Conservation (phyloP, 805 yeast genomes). For the Allodekkera sacchari region DNA sequence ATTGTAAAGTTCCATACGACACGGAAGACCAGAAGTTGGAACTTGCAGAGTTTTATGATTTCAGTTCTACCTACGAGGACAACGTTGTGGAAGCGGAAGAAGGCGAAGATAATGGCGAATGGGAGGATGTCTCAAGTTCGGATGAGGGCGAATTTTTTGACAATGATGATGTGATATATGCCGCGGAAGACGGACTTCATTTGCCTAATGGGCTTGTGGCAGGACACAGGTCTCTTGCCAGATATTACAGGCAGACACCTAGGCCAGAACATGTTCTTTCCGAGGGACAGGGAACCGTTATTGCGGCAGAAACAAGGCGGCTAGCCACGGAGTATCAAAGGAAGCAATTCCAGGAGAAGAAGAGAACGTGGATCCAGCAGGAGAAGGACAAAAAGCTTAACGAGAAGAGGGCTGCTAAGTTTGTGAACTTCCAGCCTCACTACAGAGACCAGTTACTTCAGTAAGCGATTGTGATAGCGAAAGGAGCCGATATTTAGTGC, state of each 20-base stretch:
- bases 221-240: conserved; percentile 72
- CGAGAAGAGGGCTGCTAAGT: conserved; percentile 52
- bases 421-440: conserved; percentile 77
- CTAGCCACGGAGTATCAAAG: conserved; percentile 29
- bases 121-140: conserved; percentile 24
- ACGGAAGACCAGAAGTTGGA: conserved; percentile 66
- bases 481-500: no score
- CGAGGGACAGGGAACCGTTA: conserved; percentile 68
- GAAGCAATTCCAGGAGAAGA: conserved; percentile 32
- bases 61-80: conserved; percentile 48
- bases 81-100: conserved; percentile 22
- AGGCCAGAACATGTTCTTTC: conserved; percentile 39
- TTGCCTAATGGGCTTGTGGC: conserved; percentile 72
- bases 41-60: conserved; percentile 78
- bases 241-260: conserved; percentile 63
- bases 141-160: conserved; percentile 13
- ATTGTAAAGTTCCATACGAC: conserved; percentile 86
- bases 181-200: conserved; percentile 51
- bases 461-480: no score
- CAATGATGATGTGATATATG: conserved; percentile 19
- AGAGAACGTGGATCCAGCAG: conserved; percentile 59
- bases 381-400: conserved; percentile 38
- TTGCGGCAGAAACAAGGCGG: conserved; percentile 66
- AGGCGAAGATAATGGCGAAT: conserved; percentile 23
- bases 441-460: conserved; percentile 66